Evolutionary conservation across 1,284 basidiomycete species (phyloP).

Genomic region (Coniophora puteana): DNA sequence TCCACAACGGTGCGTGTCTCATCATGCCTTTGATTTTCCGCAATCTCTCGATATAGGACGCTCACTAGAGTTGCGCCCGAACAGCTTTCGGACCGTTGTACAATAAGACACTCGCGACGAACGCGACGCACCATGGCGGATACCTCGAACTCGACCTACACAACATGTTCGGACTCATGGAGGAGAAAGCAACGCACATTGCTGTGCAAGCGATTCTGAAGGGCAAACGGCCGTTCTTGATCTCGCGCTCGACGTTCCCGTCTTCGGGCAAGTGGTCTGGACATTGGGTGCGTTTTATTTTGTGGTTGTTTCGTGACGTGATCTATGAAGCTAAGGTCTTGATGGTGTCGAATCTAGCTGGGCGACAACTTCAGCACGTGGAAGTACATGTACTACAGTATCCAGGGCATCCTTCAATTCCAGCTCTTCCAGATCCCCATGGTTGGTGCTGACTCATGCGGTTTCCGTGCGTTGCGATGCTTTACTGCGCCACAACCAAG

Average conservation of each 20-base stretch:
- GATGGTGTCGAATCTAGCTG: no score
- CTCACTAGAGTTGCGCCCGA: background rate
- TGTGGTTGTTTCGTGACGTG: background rate
- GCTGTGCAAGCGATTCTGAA: slow-evolving; percentile 29
- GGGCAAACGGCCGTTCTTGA: slow-evolving; percentile 39
- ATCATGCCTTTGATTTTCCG: background rate
- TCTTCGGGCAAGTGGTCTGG: slow-evolving; percentile 62
- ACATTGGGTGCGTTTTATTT: slow-evolving; percentile 42
- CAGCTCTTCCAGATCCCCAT: slow-evolving; percentile 75
- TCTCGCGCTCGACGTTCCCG: slow-evolving; percentile 48
- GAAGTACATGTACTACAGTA: slow-evolving; percentile 55
- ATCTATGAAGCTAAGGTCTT: slow-evolving; percentile 4
- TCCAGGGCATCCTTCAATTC: slow-evolving; percentile 72
- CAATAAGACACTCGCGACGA: slow-evolving; percentile 29
- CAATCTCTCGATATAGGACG: no score
- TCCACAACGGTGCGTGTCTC: slow-evolving; percentile 62
- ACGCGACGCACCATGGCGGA: slow-evolving; percentile 37
- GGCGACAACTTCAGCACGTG: slow-evolving; percentile 73
- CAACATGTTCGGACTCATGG: slow-evolving; percentile 40
- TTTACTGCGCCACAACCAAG: background rate
- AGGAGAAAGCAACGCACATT: slow-evolving; percentile 32
- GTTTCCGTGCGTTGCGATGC: slow-evolving; percentile 43
- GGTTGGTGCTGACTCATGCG: slow-evolving; percentile 73
- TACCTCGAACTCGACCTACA: slow-evolving; percentile 36
- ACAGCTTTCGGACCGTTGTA: slow-evolving; percentile 24